Percentiles rank a stretch among this genome's conserved stretches.
Conservation (phyloP, 306 rosid species). For the Medicago truncatula region DNA sequence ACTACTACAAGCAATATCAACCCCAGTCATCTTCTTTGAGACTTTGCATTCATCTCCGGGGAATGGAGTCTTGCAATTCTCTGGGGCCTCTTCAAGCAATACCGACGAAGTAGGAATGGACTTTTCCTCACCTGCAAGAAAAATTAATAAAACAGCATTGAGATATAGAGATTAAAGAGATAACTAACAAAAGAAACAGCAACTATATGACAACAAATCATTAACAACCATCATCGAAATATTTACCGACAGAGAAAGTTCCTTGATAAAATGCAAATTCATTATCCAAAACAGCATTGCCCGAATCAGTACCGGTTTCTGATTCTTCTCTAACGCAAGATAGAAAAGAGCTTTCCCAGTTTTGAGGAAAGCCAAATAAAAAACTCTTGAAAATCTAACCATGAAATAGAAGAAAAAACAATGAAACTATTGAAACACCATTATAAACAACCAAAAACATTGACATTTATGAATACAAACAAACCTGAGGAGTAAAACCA, state of each 20-base stretch:
- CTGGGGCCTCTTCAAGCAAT: background rate
- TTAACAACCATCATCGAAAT: background rate
- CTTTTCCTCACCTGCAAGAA: slow-evolving; percentile 29
- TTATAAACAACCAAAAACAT: slow-evolving; percentile 4
- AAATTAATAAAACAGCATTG: slow-evolving; percentile 4
- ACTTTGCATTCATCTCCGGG: background rate
- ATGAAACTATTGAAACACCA: too few relatives aligned
- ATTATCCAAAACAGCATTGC: background rate
- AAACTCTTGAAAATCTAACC: slow-evolving; percentile 62
- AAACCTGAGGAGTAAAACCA: slow-evolving; percentile 70
- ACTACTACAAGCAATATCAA: slow-evolving; percentile 22
- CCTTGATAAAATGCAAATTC: background rate
- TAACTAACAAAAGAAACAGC: background rate
- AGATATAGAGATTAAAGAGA: background rate
- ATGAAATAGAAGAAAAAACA: background rate
- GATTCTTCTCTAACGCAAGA: slow-evolving; percentile 45
- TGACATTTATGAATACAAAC: background rate
- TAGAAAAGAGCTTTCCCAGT: slow-evolving; percentile 64
- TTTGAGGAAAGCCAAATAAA: slow-evolving; percentile 69
- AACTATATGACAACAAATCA: background rate
- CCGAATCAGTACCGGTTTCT: background rate
- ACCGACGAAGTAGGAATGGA: slow-evolving; percentile 11
- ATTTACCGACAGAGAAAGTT: background rate
- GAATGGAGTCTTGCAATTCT: slow-evolving; percentile 7
- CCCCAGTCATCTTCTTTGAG: slow-evolving; percentile 14